Evolutionary conservation across 208 protist genomes (phyloP), one percentile per base, ranked within the genome.

Genomic region (Leishmania tropica): DNA sequence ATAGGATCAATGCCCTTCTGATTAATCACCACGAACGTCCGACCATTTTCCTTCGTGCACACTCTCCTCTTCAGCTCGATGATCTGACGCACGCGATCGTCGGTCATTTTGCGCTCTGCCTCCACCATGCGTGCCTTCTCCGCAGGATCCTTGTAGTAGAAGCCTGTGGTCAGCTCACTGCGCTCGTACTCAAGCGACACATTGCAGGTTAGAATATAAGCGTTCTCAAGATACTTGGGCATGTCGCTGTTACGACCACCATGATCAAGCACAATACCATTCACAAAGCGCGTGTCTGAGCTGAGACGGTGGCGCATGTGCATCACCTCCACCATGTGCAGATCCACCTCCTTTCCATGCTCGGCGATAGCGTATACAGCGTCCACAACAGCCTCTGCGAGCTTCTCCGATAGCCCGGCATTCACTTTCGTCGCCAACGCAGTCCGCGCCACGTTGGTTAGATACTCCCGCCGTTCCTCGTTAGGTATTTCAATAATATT

Each of bases 1-100:
- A 99, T 95, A 31, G 98, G 99, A 93, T 99, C 99, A 87, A 99
- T 99, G 79, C 99, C 99, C 90, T 99, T 99, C 91, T 99, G 99
- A 89, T 99, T 99, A 82, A 99, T 99, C 53, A 99, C 94, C 37
- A 99, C 96, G 89, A 99, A 99, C 17, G 89, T 86, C 71, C 99
- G 97, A 58, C 97, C 94, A 79, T 97, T 96, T 31, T 96, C 96
- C 83, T 97, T 97, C 54, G 96, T 94, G 89, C 97, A 99, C 19
- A 99, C 97, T 85, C 95, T 81, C 35, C 96, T 91, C 96, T 99
- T 99, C 11, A 99, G 93, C n/a, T 97, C 99, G 85, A 99, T 99
- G 81, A 99, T 99, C 76, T 99, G 92, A 37, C 93, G 84, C 19
- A 99, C 98, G 62, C 96, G 92, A 73, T 99, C 98, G 84, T 99